Percentiles rank a stretch among this genome's conserved stretches.
phyloP scores from a whole-genome alignment of 805 yeast species.

The Yamadazyma ubonensis region DNA sequence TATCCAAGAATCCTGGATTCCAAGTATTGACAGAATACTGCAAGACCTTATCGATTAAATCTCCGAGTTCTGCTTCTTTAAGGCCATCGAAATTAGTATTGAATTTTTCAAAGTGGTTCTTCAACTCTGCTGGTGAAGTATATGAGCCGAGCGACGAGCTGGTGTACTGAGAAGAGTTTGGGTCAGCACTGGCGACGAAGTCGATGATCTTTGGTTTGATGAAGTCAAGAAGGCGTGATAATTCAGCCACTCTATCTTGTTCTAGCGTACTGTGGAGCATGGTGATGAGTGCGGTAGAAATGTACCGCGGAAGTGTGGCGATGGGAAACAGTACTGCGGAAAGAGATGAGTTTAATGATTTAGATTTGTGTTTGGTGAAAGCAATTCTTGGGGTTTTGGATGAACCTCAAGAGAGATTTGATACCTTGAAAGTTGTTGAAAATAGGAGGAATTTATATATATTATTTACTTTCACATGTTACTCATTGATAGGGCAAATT shows the following conservation, averaged over 20 bases:
- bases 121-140: constrained; percentile 51
- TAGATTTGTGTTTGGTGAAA: too few relatives aligned
- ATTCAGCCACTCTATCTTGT: constrained; percentile 51
- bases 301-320: too few relatives aligned
- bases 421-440: too few relatives aligned
- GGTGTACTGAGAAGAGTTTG: constrained; percentile 26
- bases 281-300: background rate
- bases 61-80: constrained; percentile 42
- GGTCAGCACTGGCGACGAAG: constrained; percentile 52
- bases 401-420: too few relatives aligned
- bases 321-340: too few relatives aligned
- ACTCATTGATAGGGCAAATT: too few relatives aligned
- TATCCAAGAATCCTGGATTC: constrained; percentile 85
- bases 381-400: too few relatives aligned
- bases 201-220: constrained; percentile 51
- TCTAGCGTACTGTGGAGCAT: constrained; percentile 38
- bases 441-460: too few relatives aligned
- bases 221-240: constrained; percentile 52
- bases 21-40: constrained; percentile 76
- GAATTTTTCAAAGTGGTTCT: constrained; percentile 27
- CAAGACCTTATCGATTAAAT: constrained; percentile 54
- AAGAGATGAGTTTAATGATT: too few relatives aligned
- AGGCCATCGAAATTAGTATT: constrained; percentile 26
- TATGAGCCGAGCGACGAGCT: constrained; percentile 47
- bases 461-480: too few relatives aligned